Percentiles rank a stretch among this genome's conserved stretches.
Conservation (phyloP, 257 asterid genomes). For the Plectranthus barbatus region DNA sequence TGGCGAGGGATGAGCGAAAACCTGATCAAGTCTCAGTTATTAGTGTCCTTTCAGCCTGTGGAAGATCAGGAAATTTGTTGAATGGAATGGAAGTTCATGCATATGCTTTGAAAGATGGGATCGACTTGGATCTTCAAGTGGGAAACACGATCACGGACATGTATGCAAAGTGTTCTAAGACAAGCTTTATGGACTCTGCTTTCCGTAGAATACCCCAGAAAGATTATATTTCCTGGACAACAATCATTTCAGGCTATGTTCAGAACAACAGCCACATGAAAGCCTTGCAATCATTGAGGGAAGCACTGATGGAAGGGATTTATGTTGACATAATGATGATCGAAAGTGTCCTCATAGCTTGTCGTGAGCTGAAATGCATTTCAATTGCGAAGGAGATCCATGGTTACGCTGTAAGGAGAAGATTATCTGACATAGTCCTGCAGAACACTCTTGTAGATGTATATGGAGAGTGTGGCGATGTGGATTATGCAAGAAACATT, state of each 20-base stretch:
- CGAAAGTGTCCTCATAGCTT: conserved; percentile 66
- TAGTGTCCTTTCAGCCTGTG: conserved; percentile 59
- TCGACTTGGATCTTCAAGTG: conserved; percentile 54
- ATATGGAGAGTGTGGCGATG: conserved; percentile 60
- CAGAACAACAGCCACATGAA: conserved; percentile 35
- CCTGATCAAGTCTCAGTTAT: conserved; percentile 59
- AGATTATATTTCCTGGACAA: conserved; percentile 72
- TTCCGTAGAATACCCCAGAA: conserved; percentile 41
- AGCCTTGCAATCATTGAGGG: conserved; percentile 43
- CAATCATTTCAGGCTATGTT: conserved; percentile 56
- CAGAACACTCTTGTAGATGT: conserved; percentile 50
- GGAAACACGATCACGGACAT: conserved; percentile 68
- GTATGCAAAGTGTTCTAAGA: conserved; percentile 81
- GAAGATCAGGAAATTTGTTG: conserved; percentile 43
- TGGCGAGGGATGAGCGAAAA: conserved; percentile 25
- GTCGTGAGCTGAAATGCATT: conserved; percentile 44
- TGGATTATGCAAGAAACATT: conserved; percentile 36
- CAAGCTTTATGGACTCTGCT: conserved; percentile 42
- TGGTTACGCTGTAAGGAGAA: conserved; percentile 40
- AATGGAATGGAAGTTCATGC: conserved; percentile 73
- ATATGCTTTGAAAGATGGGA: conserved; percentile 49
- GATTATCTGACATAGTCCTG: conserved; percentile 31
- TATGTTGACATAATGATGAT: conserved; percentile 48
- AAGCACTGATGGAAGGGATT: conserved; percentile 27
- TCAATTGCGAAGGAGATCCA: conserved; percentile 58